A percentile compares a stretch with the other conserved stretches of the same genome.
Evolutionary conservation across 169 alveolate species (phyloP).

Genomic region (Plasmodium knowlesi): DNA sequence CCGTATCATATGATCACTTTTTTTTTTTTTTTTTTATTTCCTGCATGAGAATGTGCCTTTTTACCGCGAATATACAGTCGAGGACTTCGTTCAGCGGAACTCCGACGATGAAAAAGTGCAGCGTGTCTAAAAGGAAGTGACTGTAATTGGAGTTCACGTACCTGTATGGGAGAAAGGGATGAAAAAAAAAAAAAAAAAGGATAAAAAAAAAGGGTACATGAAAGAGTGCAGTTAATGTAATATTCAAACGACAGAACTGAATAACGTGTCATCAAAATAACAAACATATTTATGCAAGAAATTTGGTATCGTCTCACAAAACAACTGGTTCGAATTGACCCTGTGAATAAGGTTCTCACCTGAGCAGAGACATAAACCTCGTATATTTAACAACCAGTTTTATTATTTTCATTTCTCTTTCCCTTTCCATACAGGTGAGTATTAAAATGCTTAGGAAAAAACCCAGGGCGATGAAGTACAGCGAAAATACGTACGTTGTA

Average conservation of each 20-base stretch:
- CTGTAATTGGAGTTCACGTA: slow-evolving; percentile 56
- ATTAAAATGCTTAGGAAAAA: slow-evolving; percentile 17
- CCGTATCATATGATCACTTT: not conserved
- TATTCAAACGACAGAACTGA: not conserved
- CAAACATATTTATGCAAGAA: not conserved
- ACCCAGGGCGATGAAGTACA: not conserved
- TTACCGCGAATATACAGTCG: slow-evolving; percentile 51
- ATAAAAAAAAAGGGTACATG: not conserved
- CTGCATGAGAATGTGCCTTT: not conserved
- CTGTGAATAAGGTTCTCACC: slow-evolving; percentile 3
- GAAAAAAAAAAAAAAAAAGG: no score
- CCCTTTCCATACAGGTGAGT: slow-evolving; percentile 6
- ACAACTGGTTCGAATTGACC: not conserved
- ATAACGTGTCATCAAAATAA: not conserved
- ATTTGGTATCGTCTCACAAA: not conserved
- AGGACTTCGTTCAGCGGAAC: slow-evolving; percentile 58
- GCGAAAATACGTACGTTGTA: slow-evolving; percentile 5
- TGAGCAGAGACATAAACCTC: slow-evolving; percentile 44
- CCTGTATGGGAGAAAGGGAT: not conserved
- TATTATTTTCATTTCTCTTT: slow-evolving; percentile 21
- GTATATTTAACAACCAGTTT: slow-evolving; percentile 23
- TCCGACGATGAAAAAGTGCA: slow-evolving; percentile 36
- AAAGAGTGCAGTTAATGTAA: not conserved
- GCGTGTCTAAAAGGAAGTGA: slow-evolving; percentile 5
- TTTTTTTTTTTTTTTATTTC: not conserved